Evolutionary conservation across 1,284 basidiomycete genomes (phyloP).

Genomic region (Apiotrichum veenhuisii): DNA sequence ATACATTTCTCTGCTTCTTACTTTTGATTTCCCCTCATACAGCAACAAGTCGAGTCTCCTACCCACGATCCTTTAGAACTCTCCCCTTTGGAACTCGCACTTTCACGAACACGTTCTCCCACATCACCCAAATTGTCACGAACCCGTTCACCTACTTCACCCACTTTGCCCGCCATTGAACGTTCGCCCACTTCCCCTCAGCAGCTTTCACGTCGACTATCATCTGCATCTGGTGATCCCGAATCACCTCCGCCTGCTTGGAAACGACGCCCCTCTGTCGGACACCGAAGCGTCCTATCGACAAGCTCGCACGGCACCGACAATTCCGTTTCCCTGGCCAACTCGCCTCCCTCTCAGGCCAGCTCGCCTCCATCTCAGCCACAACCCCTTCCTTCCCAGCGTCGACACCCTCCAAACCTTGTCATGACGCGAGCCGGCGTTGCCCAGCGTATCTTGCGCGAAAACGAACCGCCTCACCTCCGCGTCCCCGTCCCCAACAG

Average conservation of each 20-base stretch:
- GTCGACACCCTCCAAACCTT: slow-evolving; percentile 15
- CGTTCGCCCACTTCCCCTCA: slow-evolving; percentile 3
- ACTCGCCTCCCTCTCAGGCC: slow-evolving; percentile 3
- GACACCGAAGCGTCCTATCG: background rate
- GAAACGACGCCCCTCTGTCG: slow-evolving; percentile 30
- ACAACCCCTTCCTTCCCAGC: slow-evolving; percentile 6
- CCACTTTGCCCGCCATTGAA: too few species aligned
- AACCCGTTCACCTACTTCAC: background rate
- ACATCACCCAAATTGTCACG: background rate
- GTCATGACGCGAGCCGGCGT: slow-evolving; percentile 18
- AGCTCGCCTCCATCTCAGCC: background rate
- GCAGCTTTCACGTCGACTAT: slow-evolving; percentile 29
- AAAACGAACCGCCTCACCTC: background rate
- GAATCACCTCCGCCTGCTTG: slow-evolving; percentile 44
- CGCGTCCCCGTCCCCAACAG: background rate
- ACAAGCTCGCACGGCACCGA: background rate
- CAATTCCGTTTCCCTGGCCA: background rate
- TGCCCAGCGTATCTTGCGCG: slow-evolving; percentile 12
- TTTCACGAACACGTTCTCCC: slow-evolving; percentile 16
- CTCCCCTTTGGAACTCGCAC: slow-evolving; percentile 10
- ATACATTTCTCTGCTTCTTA: background rate
- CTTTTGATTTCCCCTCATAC: slow-evolving; percentile 1
- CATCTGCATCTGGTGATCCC: slow-evolving; percentile 32
- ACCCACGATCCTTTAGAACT: slow-evolving; percentile 10
- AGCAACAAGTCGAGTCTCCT: slow-evolving; percentile 21